Evolutionary conservation across 257 asterid species (phyloP), one percentile per base, ranked within the genome.

Genomic region (Anisodus tanguticus): DNA sequence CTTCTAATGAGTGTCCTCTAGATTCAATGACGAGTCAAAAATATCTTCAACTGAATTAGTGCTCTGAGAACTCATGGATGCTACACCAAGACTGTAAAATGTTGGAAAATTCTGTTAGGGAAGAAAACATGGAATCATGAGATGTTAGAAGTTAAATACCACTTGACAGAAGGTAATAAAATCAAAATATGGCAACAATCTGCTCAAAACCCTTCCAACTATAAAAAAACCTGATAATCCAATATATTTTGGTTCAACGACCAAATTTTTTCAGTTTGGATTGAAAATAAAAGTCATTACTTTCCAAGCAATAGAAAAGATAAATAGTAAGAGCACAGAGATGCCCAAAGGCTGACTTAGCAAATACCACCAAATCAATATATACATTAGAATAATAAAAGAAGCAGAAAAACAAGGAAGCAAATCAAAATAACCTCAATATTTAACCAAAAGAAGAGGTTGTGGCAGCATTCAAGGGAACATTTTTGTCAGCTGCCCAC

Each of bases 1-100:
- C 59, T 88, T 88, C 81, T 88, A 81, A 81, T 91, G 94, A 80
- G 90, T 85, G 31, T 89, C 94, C 84, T 92, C 96, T 49, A 92
- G 83, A 72, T 91, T 88, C 59, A 93, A 19, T 8, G 92, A 84
- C 16, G 95, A 89, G 31, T 86, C 94, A 85, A 91, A 92, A 39
- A 91, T 87, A 91, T 93, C 96, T 76, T 84, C 93, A 51, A 9
- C 8, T 51, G 63, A 51, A 51, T 53, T 16, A 16, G 41, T 15
- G 7, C 15, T 53, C 0, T 26, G 63, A 76, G 64, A 76, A 76
- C 64, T 76, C 81, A 51, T 76, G 26, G 15, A 51, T 51, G 81
- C 63, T 43, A 26, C 59, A 13, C 81, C 81, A 76, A 26, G 64
- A 15, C 16, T 13, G 81, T 76, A 53, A 22, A 22, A 39, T 69